These are phyloP conservation scores for Stagonosporopsis rhizophila DNA, from an alignment of 2,329 filamentous ascomycete species.

Conservation along the genomic window DNA sequence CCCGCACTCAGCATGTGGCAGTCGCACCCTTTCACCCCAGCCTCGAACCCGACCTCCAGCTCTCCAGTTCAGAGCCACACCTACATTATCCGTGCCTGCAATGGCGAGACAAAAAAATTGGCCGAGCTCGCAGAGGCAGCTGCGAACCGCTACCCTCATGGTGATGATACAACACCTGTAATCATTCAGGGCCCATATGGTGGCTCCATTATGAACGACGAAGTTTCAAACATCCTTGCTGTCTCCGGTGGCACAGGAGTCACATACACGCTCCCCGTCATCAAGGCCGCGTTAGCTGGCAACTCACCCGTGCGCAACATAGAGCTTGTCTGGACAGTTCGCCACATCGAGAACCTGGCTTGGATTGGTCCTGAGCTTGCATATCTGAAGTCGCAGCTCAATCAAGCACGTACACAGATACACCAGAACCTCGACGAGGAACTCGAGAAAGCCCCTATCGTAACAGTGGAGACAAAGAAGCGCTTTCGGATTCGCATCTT, in stretches of 20 bases:
- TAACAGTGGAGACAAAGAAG: conserved; percentile 3
- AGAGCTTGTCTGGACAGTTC: conserved; percentile 36
- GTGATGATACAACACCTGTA: conserved; percentile 19
- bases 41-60: conserved; percentile 10
- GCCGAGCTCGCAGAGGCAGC: conserved; percentile 28
- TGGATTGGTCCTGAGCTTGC: conserved; percentile 32
- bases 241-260: conserved; percentile 43
- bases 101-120: conserved; percentile 38
- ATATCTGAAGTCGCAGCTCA: conserved; percentile 23
- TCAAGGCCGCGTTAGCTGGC: conserved; percentile 21
- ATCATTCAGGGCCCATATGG: conserved; percentile 40
- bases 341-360: conserved; percentile 29
- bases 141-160: conserved; percentile 8
- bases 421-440: not conserved
- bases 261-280: conserved; percentile 36
- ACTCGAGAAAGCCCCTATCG: conserved; percentile 1
- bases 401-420: not conserved
- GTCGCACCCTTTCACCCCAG: conserved; percentile 68
- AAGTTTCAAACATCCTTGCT: conserved; percentile 32
- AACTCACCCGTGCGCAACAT: conserved; percentile 18
- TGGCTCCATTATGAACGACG: conserved; percentile 18
- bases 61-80: conserved; percentile 25
- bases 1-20: conserved; percentile 71
- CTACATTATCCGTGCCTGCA: conserved; percentile 40
- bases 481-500: conserved; percentile 27